Conservation (phyloP, 805 yeast species). For the Nakazawaea siamensis region DNA sequence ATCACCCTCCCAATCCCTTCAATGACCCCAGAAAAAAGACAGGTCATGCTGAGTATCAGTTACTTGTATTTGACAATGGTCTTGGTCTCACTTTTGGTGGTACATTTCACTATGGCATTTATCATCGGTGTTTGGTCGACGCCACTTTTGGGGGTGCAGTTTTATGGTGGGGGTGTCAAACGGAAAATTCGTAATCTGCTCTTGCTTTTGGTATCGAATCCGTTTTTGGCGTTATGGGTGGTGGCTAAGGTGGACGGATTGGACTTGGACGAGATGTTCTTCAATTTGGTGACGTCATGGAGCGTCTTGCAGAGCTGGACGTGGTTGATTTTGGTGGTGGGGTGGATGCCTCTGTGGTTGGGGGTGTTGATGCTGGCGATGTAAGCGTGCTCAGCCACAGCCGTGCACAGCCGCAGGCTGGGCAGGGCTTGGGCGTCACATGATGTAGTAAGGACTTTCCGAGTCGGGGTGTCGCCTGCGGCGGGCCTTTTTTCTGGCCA, state of each 20-base stretch:
- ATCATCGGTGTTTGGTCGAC: conserved; percentile 58
- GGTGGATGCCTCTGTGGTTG: conserved; percentile 85
- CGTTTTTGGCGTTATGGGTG: conserved; percentile 28
- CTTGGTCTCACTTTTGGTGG: conserved; percentile 64
- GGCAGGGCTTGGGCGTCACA: too few species aligned
- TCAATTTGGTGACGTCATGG: conserved; percentile 57
- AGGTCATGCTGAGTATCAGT: conserved; percentile 17
- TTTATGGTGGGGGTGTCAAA: too few species aligned
- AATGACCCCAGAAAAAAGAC: conserved; percentile 16
- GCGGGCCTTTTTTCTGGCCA: too few species aligned
- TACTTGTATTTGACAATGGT: conserved; percentile 59
- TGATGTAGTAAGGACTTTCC: too few species aligned
- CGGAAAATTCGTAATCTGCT: conserved; percentile 17
- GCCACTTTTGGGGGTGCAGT: conserved; percentile 53
- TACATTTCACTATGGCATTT: conserved; percentile 79
- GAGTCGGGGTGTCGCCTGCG: too few species aligned
- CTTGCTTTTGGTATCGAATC: conserved; percentile 40
- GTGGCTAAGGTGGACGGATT: conserved; percentile 8
- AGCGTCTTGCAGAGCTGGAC: conserved; percentile 73
- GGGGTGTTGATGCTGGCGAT: conserved; percentile 15
- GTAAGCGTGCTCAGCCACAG: too few species aligned
- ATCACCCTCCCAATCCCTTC: conserved; percentile 7
- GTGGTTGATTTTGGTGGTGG: conserved; percentile 63
- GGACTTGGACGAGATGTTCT: conserved; percentile 17
- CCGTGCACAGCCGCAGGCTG: too few species aligned